phyloP scores from a whole-genome alignment of 768 basidiomycete genomes.

The Sporobolomyces roseus region DNA sequence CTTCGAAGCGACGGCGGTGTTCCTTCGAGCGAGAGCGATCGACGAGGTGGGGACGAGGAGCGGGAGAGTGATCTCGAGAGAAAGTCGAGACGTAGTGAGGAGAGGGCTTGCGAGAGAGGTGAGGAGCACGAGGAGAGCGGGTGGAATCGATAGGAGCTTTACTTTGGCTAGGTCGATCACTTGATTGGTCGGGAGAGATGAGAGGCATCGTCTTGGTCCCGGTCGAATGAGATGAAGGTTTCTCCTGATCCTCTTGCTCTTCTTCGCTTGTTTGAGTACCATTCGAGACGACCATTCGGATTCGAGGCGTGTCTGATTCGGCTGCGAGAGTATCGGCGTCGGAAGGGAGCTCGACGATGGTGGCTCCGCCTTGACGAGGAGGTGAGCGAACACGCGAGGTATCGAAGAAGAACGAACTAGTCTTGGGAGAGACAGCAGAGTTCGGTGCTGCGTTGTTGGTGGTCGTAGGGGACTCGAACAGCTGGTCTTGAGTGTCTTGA shows the following conservation, averaged over 20 bases:
- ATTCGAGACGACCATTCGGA: not conserved
- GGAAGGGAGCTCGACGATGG: conserved; percentile 24
- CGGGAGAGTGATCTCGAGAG: conserved; percentile 3
- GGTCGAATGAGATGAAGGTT: not conserved
- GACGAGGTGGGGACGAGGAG: not conserved
- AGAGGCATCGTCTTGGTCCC: conserved; percentile 2
- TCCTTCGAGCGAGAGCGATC: not conserved
- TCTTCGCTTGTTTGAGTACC: not conserved
- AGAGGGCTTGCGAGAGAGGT: too few species aligned
- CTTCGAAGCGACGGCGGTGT: not conserved
- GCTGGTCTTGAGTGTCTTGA: not conserved
- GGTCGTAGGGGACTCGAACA: conserved; percentile 17
- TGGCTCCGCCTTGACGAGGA: not conserved
- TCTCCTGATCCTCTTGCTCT: not conserved
- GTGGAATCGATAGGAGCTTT: not conserved
- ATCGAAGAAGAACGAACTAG: conserved; percentile 16
- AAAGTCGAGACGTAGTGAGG: conserved; percentile 8
- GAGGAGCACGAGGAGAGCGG: too few species aligned
- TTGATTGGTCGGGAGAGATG: conserved; percentile 2
- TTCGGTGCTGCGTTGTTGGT: not conserved
- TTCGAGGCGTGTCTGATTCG: not conserved
- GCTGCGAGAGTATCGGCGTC: conserved; percentile 8
- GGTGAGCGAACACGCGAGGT: conserved; percentile 12
- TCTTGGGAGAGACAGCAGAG: conserved; percentile 29
- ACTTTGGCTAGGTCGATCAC: not conserved